A percentile compares a stretch with the other conserved stretches of the same genome.
These are phyloP conservation scores for Rosa rugosa DNA, from an alignment of 306 rosid species.

Conservation along the genomic window DNA sequence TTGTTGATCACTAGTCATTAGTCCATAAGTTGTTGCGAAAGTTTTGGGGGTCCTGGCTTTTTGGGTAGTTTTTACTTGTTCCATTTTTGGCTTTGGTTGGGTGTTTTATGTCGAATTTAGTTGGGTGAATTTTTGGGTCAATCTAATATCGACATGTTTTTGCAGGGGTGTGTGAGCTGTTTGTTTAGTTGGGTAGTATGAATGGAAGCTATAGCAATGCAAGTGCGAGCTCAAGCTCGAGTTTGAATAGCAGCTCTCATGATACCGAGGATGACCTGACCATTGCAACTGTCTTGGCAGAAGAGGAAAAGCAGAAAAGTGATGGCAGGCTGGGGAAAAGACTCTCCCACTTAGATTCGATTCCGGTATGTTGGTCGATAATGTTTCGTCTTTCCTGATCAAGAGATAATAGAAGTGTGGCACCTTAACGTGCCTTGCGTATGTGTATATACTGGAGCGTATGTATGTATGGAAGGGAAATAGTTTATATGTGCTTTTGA, in stretches of 20 bases:
- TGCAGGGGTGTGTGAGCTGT: constrained; percentile 18
- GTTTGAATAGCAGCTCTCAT: constrained; percentile 66
- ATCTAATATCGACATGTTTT: constrained; percentile 10
- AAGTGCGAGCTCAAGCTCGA: constrained; percentile 95
- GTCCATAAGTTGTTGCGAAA: neutral
- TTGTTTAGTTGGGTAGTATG: constrained; percentile 44
- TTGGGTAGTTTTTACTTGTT: constrained; percentile 13
- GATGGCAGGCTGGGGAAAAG: constrained; percentile 72
- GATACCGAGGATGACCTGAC: constrained; percentile 93
- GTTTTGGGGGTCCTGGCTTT: neutral
- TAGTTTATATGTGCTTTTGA: constrained; percentile 1
- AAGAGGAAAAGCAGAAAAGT: constrained; percentile 45
- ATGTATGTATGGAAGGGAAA: neutral
- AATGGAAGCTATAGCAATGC: constrained; percentile 54
- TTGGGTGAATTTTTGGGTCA: neutral
- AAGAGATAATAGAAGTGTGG: neutral
- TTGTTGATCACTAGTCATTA: neutral
- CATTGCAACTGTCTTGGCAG: constrained; percentile 74
- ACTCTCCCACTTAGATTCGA: constrained; percentile 88
- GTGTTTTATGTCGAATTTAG: neutral
- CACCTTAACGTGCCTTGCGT: neutral
- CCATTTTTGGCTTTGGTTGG: neutral
- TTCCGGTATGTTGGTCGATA: constrained; percentile 56
- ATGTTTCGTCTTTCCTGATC: neutral
- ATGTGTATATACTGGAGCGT: neutral